Base-by-base conservation (phyloP, 345 rosid genomes). In the Eucalyptus pumila region DNA sequence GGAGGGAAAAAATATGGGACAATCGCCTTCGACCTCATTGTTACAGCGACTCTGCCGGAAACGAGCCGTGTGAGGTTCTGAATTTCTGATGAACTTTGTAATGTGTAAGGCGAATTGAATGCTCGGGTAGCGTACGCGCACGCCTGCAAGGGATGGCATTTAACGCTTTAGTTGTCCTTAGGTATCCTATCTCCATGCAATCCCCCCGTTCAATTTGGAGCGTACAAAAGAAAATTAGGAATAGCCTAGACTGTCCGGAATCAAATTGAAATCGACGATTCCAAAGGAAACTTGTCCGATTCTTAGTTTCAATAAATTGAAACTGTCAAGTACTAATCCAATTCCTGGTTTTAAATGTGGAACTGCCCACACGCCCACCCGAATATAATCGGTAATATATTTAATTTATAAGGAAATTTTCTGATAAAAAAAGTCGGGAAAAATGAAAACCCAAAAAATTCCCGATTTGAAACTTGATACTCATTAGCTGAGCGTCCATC, bases 191-290 rank as follows among this genome's bases (percentile, higher is more conserved):
- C 9, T 54, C 72, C 72, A 30, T 32, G 72, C 34, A 13, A 13
- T 13, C 6, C 16, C 9, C 72, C 27, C 12, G 14, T 58, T 14
- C 34, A 16, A 52, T 52, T 52, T 52, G 58, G 58, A 52, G 24
- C 0, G 0, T 52, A 24, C 58, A 19, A 52, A 52, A 17, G 19
- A 51, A 52, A 52, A 19, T 3, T 52, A 52, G 26, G 11, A 52
- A 19, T 11, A 52, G 56, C 56, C 56, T 52, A 24, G 24, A 19
- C 26, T 19, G 2, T 52, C 11, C 5, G 26, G 58, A 52, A 52
- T 4, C 1, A 21, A 0, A 52, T 52, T 10, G 0, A 52, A 52
- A 52, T 52, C 2, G 0, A 8, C 10, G 2, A 52, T 19, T 19
- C 26, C 58, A 24, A 19, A 52, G 2, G 0, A 52, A 52, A 52